Conservation (phyloP, 208 protist species). For the Crithidia bombi region DNA sequence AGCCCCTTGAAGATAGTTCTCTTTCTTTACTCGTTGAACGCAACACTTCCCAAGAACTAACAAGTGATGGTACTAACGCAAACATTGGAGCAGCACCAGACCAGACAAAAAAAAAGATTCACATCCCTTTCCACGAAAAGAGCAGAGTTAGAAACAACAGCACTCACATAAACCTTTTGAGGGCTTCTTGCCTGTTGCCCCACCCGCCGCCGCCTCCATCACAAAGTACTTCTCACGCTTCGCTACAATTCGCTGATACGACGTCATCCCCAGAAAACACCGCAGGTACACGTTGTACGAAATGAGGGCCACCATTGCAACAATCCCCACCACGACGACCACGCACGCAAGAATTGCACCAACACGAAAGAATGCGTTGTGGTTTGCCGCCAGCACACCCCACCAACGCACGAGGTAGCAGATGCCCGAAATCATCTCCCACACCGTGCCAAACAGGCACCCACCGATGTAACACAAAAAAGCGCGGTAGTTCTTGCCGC, state of each 20-base stretch:
- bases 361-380: slow-evolving; percentile 66
- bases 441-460: slow-evolving; percentile 28
- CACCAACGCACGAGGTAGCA: slow-evolving; percentile 67
- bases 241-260: slow-evolving; percentile 67
- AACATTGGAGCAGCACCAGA: no score
- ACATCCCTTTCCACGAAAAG: neutral
- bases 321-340: slow-evolving; percentile 38
- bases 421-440: slow-evolving; percentile 37
- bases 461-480: slow-evolving; percentile 69
- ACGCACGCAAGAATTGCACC: slow-evolving; percentile 50
- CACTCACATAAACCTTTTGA: slow-evolving; percentile 10
- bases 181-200: neutral
- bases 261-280: slow-evolving; percentile 42
- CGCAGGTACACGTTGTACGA: slow-evolving; percentile 67
- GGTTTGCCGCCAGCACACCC: slow-evolving; percentile 37
- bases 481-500: slow-evolving; percentile 72
- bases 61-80: no score
- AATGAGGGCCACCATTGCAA: slow-evolving; percentile 61
- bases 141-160: slow-evolving; percentile 14
- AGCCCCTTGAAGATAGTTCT: no score
- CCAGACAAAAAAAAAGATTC: neutral
- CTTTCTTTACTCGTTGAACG: no score
- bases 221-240: slow-evolving; percentile 36
- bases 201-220: neutral
- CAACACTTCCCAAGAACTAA: no score